Percentiles rank a stretch among this genome's conserved stretches.
Evolutionary conservation across 2,329 filamentous ascomycete genomes (phyloP).

Genomic region (Fusarium continuum): DNA sequence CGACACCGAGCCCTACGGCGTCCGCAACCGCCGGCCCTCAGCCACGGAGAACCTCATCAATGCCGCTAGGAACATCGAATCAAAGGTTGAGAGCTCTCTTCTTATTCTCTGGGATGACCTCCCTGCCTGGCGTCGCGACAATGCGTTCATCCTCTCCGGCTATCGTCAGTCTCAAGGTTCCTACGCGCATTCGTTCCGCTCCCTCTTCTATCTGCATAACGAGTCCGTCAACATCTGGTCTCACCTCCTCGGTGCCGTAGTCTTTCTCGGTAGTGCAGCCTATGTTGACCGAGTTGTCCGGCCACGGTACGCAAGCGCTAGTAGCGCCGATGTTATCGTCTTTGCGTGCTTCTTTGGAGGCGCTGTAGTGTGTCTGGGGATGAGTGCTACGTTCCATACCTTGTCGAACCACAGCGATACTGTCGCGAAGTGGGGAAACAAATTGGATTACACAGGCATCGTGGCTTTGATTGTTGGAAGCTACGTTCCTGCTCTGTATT

Average conservation of each 20-base stretch:
- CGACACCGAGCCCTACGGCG: constrained; percentile 14
- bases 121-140: constrained; percentile 67
- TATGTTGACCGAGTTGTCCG: constrained; percentile 66
- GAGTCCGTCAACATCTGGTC: constrained; percentile 72
- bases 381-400: constrained; percentile 87
- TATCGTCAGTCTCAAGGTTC: constrained; percentile 63
- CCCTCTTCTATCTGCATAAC: constrained; percentile 66
- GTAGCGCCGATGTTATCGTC: constrained; percentile 70
- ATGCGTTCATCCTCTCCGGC: constrained; percentile 62
- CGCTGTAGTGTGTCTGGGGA: constrained; percentile 75
- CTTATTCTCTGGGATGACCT: constrained; percentile 68
- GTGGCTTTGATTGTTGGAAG: constrained; percentile 90
- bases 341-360: constrained; percentile 84
- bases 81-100: constrained; percentile 52
- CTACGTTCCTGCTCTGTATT: constrained; percentile 88
- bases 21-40: constrained; percentile 44
- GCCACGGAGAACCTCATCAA: constrained; percentile 43
- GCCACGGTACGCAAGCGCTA: constrained; percentile 73
- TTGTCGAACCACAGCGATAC: constrained; percentile 83
- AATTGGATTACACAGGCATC: constrained; percentile 94
- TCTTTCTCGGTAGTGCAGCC: constrained; percentile 61
- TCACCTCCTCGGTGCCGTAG: constrained; percentile 70
- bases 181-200: constrained; percentile 56
- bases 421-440: constrained; percentile 86
- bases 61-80: constrained; percentile 47